A percentile compares a stretch with the other conserved stretches of the same genome.
Evolutionary conservation across 441 rosid genomes (phyloP).

Genomic region (Hypseocharis bilobata): DNA sequence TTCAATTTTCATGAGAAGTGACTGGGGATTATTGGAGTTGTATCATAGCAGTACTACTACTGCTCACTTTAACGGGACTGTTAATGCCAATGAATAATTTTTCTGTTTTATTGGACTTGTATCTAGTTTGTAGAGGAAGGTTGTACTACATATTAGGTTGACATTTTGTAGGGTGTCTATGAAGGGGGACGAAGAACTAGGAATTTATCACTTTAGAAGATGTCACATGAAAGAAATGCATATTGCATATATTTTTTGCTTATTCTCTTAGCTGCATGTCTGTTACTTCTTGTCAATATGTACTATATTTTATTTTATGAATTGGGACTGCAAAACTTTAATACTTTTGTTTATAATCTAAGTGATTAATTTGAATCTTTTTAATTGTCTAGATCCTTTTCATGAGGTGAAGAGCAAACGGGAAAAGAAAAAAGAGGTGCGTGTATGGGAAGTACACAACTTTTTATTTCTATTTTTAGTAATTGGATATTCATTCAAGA

Average conservation of each 20-base stretch:
- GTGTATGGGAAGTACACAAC: constrained; percentile 15
- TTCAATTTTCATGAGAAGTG: neutral
- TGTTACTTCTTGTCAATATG: neutral
- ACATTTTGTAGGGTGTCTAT: neutral
- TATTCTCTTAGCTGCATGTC: no score
- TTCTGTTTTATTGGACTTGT: no score
- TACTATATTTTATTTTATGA: neutral
- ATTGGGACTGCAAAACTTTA: neutral
- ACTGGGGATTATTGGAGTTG: neutral
- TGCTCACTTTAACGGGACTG: neutral
- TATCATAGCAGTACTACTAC: neutral
- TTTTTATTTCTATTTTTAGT: constrained; percentile 5
- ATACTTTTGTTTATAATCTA: neutral
- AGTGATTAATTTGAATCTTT: constrained; percentile 20
- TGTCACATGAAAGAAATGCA: neutral
- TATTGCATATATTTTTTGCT: no score
- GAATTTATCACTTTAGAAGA: neutral
- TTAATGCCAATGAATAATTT: neutral
- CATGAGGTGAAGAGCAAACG: constrained; percentile 94
- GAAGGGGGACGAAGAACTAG: neutral
- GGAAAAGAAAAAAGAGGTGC: constrained; percentile 87
- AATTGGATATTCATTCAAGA: neutral
- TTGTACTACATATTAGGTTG: neutral
- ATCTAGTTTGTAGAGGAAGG: no score
- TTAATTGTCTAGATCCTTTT: constrained; percentile 64